phyloP scores from a whole-genome alignment of 768 basidiomycete species.

The Gelatoporia subvermispora region DNA sequence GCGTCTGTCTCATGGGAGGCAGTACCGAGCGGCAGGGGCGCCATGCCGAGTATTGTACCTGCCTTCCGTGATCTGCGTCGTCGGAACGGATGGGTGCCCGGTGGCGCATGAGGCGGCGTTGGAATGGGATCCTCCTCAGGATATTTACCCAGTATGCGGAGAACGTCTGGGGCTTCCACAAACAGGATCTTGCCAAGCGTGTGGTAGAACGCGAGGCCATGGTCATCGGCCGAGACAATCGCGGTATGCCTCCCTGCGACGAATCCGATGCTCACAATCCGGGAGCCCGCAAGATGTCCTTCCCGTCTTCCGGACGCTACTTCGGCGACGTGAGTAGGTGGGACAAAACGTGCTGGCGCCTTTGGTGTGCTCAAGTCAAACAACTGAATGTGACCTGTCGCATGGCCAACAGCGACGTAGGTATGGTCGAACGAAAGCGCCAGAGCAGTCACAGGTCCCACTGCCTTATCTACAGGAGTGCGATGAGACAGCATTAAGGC shows the following conservation, averaged over 20 bases:
- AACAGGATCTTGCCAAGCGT: conserved; percentile 91
- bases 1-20: conserved; percentile 68
- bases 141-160: conserved; percentile 91
- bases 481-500: conserved; percentile 13
- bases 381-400: conserved; percentile 77
- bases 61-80: conserved; percentile 46
- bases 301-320: conserved; percentile 77
- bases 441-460: conserved; percentile 83
- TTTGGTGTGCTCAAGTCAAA: conserved; percentile 75
- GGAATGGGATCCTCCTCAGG: conserved; percentile 43
- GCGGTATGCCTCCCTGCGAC: conserved; percentile 91
- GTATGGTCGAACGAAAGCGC: conserved; percentile 93
- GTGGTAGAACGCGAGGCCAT: conserved; percentile 92
- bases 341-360: conserved; percentile 60
- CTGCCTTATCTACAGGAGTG: conserved; percentile 42
- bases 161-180: conserved; percentile 89
- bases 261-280: conserved; percentile 80
- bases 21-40: conserved; percentile 77
- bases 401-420: conserved; percentile 85
- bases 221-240: conserved; percentile 84
- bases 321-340: conserved; percentile 63
- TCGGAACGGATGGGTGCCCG: conserved; percentile 27
- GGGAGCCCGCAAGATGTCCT: conserved; percentile 77
- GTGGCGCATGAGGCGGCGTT: conserved; percentile 12
- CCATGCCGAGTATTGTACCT: conserved; percentile 70